Conservation (phyloP, 352 stramenopile genomes). For the Globisporangium lucens region DNA sequence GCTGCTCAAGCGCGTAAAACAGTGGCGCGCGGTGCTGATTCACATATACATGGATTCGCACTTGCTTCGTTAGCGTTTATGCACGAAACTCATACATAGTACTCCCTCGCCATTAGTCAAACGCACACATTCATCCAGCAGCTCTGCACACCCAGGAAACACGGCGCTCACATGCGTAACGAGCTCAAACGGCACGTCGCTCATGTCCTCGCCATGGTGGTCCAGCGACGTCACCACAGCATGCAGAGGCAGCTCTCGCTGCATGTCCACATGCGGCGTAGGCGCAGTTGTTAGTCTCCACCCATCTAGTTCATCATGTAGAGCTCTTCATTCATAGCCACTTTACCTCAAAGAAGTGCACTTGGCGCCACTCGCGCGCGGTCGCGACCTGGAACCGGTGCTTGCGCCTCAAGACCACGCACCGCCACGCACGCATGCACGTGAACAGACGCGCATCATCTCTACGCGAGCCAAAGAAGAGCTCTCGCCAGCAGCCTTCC, state of each 20-base stretch:
- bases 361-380: slow-evolving; percentile 28
- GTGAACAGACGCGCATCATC: slow-evolving; percentile 28
- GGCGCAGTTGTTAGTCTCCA: not conserved
- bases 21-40: slow-evolving; percentile 25
- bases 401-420: slow-evolving; percentile 35
- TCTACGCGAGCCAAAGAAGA: slow-evolving; percentile 23
- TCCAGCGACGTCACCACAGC: slow-evolving; percentile 25
- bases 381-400: slow-evolving; percentile 28
- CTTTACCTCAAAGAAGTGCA: slow-evolving; percentile 57
- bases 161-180: slow-evolving; percentile 25
- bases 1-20: slow-evolving; percentile 44
- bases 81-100: not conserved
- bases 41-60: not conserved
- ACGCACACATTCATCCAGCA: slow-evolving; percentile 31
- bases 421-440: slow-evolving; percentile 46
- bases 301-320: not conserved
- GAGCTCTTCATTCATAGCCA: not conserved
- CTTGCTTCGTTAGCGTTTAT: not conserved
- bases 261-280: too few relatives aligned
- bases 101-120: too few relatives aligned
- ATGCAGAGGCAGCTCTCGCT: slow-evolving; percentile 54
- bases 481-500: slow-evolving; percentile 29
- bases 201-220: slow-evolving; percentile 5
- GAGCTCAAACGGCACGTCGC: slow-evolving; percentile 32
- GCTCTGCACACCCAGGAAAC: slow-evolving; percentile 19